Conservation (phyloP, 305 asterid genomes). For the Fraxinus ornus region DNA sequence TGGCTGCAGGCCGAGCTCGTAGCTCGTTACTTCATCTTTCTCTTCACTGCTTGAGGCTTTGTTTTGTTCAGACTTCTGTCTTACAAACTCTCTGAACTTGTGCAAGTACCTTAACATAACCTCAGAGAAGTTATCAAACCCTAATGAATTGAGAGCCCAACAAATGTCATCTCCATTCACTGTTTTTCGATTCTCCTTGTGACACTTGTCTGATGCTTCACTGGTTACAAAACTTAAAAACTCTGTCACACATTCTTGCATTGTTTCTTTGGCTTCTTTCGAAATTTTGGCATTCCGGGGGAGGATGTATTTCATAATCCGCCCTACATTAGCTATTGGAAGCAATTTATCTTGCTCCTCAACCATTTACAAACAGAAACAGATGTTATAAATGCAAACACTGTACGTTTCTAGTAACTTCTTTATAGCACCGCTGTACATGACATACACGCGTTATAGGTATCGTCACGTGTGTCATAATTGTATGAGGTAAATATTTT, state of each 20-base stretch:
- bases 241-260: conserved; percentile 83
- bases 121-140: conserved; percentile 65
- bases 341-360: conserved; percentile 49
- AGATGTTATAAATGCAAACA: not conserved
- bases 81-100: conserved; percentile 53
- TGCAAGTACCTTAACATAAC: conserved; percentile 49
- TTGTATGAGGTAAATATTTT: not conserved
- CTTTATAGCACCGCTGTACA: not conserved
- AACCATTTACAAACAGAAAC: conserved; percentile 20
- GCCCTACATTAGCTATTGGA: conserved; percentile 79
- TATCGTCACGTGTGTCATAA: not conserved
- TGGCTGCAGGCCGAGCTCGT: not conserved
- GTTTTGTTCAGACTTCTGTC: conserved; percentile 28
- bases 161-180: conserved; percentile 77
- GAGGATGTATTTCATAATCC: conserved; percentile 74
- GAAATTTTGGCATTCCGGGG: conserved; percentile 73
- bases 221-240: conserved; percentile 74
- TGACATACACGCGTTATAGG: not conserved
- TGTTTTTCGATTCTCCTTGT: conserved; percentile 70
- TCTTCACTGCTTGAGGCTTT: conserved; percentile 25
- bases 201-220: conserved; percentile 71
- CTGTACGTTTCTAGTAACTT: not conserved
- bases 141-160: conserved; percentile 59
- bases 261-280: conserved; percentile 66
- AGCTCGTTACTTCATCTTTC: conserved; percentile 31